Conservation (phyloP, 2,329 filamentous ascomycete species). For the Monosporascus sp. region DNA sequence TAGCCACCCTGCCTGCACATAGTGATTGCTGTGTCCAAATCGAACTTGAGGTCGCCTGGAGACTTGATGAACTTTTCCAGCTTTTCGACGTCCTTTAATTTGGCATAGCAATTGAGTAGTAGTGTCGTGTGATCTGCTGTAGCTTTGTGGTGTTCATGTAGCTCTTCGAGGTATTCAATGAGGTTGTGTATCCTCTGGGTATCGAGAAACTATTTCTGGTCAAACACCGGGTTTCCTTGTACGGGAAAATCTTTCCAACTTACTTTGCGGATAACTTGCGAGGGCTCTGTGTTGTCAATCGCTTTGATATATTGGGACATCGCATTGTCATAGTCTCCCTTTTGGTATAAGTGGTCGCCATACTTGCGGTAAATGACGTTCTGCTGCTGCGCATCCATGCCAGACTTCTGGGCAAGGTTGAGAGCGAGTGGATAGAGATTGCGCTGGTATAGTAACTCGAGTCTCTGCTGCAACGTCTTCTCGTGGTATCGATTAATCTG, state of each 20-base stretch:
- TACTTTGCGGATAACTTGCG: constrained; percentile 90
- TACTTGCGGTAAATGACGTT: constrained; percentile 91
- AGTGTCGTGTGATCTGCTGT: constrained; percentile 94
- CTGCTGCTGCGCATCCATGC: constrained; percentile 73
- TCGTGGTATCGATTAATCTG: constrained; percentile 85
- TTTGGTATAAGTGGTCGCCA: constrained; percentile 90
- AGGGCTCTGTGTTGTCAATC: constrained; percentile 93
- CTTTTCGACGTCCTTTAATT: constrained; percentile 94
- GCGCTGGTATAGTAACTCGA: constrained; percentile 89
- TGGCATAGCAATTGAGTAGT: constrained; percentile 94
- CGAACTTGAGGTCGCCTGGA: constrained; percentile 89
- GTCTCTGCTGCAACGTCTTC: constrained; percentile 80
- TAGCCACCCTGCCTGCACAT: constrained; percentile 98
- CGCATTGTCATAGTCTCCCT: constrained; percentile 93
- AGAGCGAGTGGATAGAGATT: constrained; percentile 91
- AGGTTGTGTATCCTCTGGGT: constrained; percentile 97
- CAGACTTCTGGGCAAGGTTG: constrained; percentile 84
- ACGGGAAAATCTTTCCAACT: not conserved
- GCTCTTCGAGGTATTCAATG: constrained; percentile 92
- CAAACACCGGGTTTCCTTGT: not conserved
- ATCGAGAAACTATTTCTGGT: constrained; percentile 68
- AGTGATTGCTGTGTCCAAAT: constrained; percentile 90
- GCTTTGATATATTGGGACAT: constrained; percentile 98
- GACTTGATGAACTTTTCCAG: constrained; percentile 95
- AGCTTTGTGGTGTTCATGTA: constrained; percentile 89